Evolutionary conservation across 306 rosid species (phyloP).

Genomic region (Casuarina glauca): DNA sequence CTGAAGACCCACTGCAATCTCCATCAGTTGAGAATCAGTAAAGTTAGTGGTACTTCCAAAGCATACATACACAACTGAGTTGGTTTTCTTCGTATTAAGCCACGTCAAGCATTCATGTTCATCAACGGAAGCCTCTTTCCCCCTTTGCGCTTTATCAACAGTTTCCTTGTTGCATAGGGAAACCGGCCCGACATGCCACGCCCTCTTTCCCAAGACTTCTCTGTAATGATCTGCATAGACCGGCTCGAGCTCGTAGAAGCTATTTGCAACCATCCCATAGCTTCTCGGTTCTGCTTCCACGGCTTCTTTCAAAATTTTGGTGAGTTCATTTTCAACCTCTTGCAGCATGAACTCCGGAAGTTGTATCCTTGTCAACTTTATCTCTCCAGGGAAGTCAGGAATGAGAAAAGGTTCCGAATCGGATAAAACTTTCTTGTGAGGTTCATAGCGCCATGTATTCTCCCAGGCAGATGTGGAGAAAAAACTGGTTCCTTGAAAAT

Average conservation of each 20-base stretch:
- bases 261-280: conserved; percentile 51
- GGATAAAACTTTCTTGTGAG: conserved; percentile 39
- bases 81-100: conserved; percentile 17
- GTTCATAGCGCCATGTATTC: conserved; percentile 33
- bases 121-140: conserved; percentile 6
- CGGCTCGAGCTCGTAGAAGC: conserved; percentile 53
- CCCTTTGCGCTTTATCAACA: background rate
- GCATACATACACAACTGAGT: too few species aligned
- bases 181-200: conserved; percentile 65
- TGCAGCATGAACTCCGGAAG: conserved; percentile 27
- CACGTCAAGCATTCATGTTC: conserved; percentile 32
- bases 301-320: conserved; percentile 24
- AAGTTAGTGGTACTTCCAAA: too few species aligned
- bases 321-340: background rate
- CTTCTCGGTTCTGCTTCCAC: conserved; percentile 31
- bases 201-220: conserved; percentile 5
- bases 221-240: conserved; percentile 40
- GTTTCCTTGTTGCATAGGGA: conserved; percentile 27
- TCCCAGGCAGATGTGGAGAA: conserved; percentile 40
- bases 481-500: conserved; percentile 50
- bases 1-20: too few species aligned
- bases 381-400: conserved; percentile 44
- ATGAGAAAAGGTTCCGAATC: conserved; percentile 48
- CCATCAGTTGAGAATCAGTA: too few species aligned
- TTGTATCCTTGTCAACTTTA: too few species aligned